A percentile compares a stretch with the other conserved stretches of the same genome.
Evolutionary conservation across 352 stramenopile genomes (phyloP).

Genomic region (Pythium inflatum): DNA sequence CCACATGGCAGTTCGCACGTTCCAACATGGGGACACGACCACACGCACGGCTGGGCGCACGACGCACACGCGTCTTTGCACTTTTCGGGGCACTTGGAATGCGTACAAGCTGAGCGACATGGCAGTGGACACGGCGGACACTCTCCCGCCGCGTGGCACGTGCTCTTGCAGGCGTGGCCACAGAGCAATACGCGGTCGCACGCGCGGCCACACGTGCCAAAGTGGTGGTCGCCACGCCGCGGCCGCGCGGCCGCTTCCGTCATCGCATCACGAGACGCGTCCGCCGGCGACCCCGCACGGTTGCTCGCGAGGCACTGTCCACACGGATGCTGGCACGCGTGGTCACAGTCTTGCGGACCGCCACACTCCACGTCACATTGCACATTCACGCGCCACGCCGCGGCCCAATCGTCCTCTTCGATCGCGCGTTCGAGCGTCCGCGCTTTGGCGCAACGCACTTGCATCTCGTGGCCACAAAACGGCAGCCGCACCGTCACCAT

Average conservation of each 20-base stretch:
- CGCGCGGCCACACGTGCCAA: conserved; percentile 51
- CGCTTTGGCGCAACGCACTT: conserved; percentile 3
- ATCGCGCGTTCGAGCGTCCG: conserved; percentile 5
- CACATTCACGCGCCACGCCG: conserved; percentile 16
- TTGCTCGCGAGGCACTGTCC: conserved; percentile 41
- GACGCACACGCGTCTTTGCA: conserved; percentile 60
- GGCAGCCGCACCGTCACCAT: conserved; percentile 39
- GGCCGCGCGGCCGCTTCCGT: conserved; percentile 38
- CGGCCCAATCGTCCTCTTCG: conserved; percentile 17
- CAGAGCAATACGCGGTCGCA: conserved; percentile 71
- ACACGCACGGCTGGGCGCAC: conserved; percentile 74
- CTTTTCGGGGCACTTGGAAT: conserved; percentile 60
- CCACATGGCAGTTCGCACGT: conserved; percentile 61
- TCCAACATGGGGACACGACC: conserved; percentile 66
- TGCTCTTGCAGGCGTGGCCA: conserved; percentile 57
- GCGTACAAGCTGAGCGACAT: conserved; percentile 60
- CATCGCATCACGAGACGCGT: conserved; percentile 18
- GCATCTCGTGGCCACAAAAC: conserved; percentile 36
- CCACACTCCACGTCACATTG: conserved; percentile 35
- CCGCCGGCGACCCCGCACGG: conserved; percentile 29
- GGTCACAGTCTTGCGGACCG: conserved; percentile 35
- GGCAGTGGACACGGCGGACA: conserved; percentile 60
- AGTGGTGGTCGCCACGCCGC: conserved; percentile 32
- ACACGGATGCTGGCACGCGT: conserved; percentile 48
- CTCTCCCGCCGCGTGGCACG: conserved; percentile 52